Conservation (phyloP, 495 filamentous ascomycete species). For the Thermochaetoides thermophila region DNA sequence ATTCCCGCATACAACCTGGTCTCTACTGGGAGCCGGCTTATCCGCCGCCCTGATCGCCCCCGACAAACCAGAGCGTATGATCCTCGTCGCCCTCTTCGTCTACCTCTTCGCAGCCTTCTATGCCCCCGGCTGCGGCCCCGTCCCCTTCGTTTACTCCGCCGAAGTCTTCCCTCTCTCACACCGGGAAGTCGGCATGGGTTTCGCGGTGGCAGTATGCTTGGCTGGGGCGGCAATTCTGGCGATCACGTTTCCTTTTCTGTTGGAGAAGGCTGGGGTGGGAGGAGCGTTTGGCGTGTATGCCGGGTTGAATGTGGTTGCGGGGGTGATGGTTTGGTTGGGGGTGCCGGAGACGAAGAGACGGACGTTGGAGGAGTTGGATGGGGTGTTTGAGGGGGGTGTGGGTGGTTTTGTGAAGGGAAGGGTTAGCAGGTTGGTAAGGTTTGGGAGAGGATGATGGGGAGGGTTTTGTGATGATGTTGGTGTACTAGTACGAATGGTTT, state of each 20-base stretch:
- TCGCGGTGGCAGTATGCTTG: constrained; percentile 53
- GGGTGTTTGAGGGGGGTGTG: constrained; percentile 63
- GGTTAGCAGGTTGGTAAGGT: no score
- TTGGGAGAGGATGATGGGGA: constrained; percentile 32
- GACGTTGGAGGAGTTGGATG: constrained; percentile 67
- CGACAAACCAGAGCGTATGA: constrained; percentile 40
- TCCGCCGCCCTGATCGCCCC: constrained; percentile 46
- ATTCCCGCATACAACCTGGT: constrained; percentile 76
- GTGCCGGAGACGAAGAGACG: constrained; percentile 56
- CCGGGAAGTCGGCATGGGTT: constrained; percentile 61
- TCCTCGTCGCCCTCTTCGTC: constrained; percentile 52
- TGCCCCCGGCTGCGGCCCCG: constrained; percentile 67
- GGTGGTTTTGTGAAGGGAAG: constrained; percentile 40
- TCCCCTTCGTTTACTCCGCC: constrained; percentile 68
- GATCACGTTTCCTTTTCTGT: constrained; percentile 50
- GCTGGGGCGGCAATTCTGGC: constrained; percentile 52
- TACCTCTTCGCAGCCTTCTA: constrained; percentile 62
- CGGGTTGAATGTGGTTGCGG: constrained; percentile 45
- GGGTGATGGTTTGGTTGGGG: constrained; percentile 53
- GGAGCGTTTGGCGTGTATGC: constrained; percentile 49
- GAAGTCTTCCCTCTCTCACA: constrained; percentile 66
- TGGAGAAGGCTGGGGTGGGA: constrained; percentile 33
- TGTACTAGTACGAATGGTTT: no score
- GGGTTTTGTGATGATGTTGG: no score
- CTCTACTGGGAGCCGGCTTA: constrained; percentile 55